phyloP scores from a whole-genome alignment of 768 basidiomycete genomes.

The Termitomyces eurrhizus region DNA sequence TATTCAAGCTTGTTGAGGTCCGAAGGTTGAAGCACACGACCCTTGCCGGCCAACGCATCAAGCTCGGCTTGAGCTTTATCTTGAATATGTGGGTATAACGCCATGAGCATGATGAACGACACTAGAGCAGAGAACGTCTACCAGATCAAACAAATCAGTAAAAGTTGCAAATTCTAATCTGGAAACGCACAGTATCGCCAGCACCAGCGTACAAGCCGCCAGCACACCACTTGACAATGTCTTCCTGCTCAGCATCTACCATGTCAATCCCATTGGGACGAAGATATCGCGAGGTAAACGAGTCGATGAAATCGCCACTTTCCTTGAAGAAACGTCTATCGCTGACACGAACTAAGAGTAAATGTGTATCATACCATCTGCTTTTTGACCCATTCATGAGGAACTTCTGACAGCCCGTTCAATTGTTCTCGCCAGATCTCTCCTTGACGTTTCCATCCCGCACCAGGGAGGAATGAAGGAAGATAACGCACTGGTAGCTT shows the following conservation, averaged over 20 bases:
- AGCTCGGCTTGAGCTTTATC: conserved; percentile 35
- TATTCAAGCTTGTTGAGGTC: conserved; percentile 27
- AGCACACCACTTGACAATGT: conserved; percentile 46
- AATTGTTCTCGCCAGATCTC: conserved; percentile 34
- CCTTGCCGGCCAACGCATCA: conserved; percentile 28
- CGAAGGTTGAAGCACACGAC: conserved; percentile 29
- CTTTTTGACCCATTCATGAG: conserved; percentile 41
- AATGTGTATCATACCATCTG: conserved; percentile 31
- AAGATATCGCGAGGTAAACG: conserved; percentile 40
- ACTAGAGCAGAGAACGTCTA: conserved; percentile 46
- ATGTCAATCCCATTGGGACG: conserved; percentile 19
- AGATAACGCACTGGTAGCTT: conserved; percentile 37
- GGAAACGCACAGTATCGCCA: conserved; percentile 34
- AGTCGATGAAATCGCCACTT: conserved; percentile 29
- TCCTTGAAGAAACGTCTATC: conserved; percentile 20
- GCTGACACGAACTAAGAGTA: not conserved
- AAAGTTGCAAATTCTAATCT: not conserved
- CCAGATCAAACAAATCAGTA: conserved; percentile 1
- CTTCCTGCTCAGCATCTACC: conserved; percentile 33
- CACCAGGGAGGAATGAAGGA: conserved; percentile 49
- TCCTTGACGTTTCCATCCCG: conserved; percentile 44
- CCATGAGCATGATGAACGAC: conserved; percentile 48
- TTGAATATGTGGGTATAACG: conserved; percentile 40
- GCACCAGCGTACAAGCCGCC: conserved; percentile 47
- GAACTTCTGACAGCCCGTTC: conserved; percentile 31